phyloP scores from a whole-genome alignment of 2,329 filamentous ascomycete genomes.

The Dactylonectria macrodidyma region DNA sequence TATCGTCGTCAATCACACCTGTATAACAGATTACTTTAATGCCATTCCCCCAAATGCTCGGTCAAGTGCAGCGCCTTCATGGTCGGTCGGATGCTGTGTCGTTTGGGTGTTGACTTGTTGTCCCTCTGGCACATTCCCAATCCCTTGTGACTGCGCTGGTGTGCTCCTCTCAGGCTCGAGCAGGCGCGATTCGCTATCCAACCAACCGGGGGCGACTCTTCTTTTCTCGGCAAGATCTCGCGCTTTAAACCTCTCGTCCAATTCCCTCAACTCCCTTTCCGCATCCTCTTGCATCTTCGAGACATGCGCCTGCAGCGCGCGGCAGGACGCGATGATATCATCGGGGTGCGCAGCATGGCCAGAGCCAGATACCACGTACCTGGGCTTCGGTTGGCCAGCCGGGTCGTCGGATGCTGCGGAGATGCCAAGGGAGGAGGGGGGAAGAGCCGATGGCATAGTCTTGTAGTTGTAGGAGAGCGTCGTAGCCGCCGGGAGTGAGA shows the following conservation, averaged over 20 bases:
- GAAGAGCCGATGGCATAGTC: constrained; percentile 87
- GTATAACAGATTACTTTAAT: constrained; percentile 46
- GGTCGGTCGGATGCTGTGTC: constrained; percentile 54
- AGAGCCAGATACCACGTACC: constrained; percentile 83
- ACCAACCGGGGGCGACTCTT: constrained; percentile 83
- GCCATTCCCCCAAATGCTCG: constrained; percentile 68
- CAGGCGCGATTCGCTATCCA: constrained; percentile 80
- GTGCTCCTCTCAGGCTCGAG: constrained; percentile 75
- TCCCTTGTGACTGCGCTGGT: constrained; percentile 48
- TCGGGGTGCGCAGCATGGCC: constrained; percentile 89
- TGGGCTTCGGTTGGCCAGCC: constrained; percentile 64
- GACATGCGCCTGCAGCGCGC: constrained; percentile 83
- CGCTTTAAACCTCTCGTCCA: constrained; percentile 76
- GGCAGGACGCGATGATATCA: constrained; percentile 87
- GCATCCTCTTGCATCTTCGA: constrained; percentile 78
- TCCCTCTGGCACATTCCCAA: constrained; percentile 34
- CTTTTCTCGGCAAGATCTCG: constrained; percentile 85
- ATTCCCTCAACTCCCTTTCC: constrained; percentile 75
- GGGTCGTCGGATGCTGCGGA: constrained; percentile 55
- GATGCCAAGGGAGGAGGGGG: constrained; percentile 60
- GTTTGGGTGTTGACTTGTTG: constrained; percentile 32
- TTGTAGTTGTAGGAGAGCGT: constrained; percentile 98
- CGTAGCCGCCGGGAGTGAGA: constrained; percentile 89
- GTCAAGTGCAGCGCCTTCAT: constrained; percentile 71
- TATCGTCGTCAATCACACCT: constrained; percentile 27